phyloP scores from a whole-genome alignment of 805 yeast genomes.

The Saturnispora dispora region DNA sequence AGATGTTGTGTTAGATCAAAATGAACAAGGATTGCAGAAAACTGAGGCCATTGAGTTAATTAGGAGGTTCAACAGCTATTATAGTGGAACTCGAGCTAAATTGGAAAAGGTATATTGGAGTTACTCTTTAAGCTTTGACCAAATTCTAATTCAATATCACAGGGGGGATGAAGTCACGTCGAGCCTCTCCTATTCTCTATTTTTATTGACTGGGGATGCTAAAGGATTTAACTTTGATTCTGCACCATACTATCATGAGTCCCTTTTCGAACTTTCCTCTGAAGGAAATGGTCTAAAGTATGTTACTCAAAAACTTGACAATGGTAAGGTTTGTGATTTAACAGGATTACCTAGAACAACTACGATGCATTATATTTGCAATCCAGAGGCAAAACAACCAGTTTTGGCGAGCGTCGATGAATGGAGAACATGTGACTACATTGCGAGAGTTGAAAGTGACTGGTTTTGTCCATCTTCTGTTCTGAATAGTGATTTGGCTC shows the following conservation, averaged over 20 bases:
- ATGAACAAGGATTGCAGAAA: slow-evolving; percentile 13
- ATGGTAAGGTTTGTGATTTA: slow-evolving; percentile 28
- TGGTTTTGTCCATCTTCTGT: slow-evolving; percentile 8
- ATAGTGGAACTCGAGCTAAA: neutral
- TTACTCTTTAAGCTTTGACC: slow-evolving; percentile 7
- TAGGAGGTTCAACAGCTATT: slow-evolving; percentile 7
- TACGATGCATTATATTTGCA: slow-evolving; percentile 24
- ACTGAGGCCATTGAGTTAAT: slow-evolving; percentile 16
- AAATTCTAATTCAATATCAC: slow-evolving; percentile 13
- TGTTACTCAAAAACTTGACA: slow-evolving; percentile 21
- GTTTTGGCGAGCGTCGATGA: slow-evolving; percentile 21
- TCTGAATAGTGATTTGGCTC: neutral
- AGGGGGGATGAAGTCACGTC: neutral
- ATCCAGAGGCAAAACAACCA: slow-evolving; percentile 13
- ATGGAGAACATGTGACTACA: slow-evolving; percentile 27
- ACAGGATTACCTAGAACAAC: slow-evolving; percentile 25
- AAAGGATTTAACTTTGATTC: neutral
- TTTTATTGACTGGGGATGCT: neutral
- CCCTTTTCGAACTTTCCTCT: slow-evolving; percentile 21
- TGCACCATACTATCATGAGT: slow-evolving; percentile 3
- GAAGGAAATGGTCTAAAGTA: slow-evolving; percentile 20
- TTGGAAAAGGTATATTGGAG: slow-evolving; percentile 15
- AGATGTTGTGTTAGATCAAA: neutral
- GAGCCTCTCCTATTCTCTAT: neutral
- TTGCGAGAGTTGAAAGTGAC: slow-evolving; percentile 12